A percentile compares a stretch with the other conserved stretches of the same genome.
Evolutionary conservation across 139 green algal genomes (phyloP).

Genomic region (Tetraselmis striata): DNA sequence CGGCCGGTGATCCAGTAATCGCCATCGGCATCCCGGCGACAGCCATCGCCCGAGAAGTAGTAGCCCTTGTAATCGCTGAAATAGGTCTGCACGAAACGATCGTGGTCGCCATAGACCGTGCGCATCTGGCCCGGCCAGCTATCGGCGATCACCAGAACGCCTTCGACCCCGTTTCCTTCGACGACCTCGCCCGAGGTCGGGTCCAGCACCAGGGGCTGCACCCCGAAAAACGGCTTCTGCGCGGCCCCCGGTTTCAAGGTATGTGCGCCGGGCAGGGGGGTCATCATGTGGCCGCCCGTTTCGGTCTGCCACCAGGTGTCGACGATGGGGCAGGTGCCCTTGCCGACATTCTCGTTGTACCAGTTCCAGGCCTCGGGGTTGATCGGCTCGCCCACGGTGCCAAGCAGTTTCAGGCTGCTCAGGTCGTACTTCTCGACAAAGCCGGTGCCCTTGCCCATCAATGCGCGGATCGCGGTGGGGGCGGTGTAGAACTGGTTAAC

Average conservation of each 20-base stretch:
- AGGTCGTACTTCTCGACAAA: constrained; percentile 6
- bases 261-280: constrained; percentile 77
- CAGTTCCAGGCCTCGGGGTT: constrained; percentile 97
- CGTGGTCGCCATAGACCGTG: constrained; percentile 70
- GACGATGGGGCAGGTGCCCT: constrained; percentile 71
- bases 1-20: constrained; percentile 54
- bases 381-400: constrained; percentile 96
- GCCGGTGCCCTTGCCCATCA: constrained; percentile 81
- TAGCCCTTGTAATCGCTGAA: constrained; percentile 77
- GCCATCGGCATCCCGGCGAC: constrained; percentile 28
- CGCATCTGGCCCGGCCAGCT: constrained; percentile 57
- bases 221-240: constrained; percentile 51
- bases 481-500: constrained; percentile 93
- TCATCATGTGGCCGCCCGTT: constrained; percentile 86
- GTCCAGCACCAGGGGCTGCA: constrained; percentile 69
- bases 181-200: constrained; percentile 57
- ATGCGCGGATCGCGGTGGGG: constrained; percentile 82
- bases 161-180: constrained; percentile 39
- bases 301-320: constrained; percentile 99
- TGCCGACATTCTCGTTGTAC: constrained; percentile 72
- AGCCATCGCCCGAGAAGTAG: constrained; percentile 75
- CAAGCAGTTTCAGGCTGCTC: constrained; percentile 63
- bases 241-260: too few species aligned
- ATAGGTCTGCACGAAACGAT: constrained; percentile 91
- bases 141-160: constrained; percentile 61